Percentiles rank a stretch among this genome's conserved stretches.
phyloP scores from a whole-genome alignment of 495 filamentous ascomycete species.

The Apodospora peruviana region DNA sequence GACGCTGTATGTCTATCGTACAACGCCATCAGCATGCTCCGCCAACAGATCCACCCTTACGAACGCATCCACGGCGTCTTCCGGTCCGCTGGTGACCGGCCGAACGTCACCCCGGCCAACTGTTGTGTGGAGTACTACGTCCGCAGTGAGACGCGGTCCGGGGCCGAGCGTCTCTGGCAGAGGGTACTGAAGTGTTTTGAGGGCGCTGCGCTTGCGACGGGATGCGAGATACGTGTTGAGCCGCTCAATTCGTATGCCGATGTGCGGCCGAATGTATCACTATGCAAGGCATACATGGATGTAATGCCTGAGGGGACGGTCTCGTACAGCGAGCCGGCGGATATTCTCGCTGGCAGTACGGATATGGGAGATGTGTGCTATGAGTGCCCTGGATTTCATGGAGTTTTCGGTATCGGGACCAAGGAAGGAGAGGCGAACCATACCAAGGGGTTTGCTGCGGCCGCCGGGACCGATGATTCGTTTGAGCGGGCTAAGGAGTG shows the following conservation, averaged over 20 bases:
- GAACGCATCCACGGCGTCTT: constrained; percentile 29
- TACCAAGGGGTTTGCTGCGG: constrained; percentile 48
- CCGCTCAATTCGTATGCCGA: constrained; percentile 49
- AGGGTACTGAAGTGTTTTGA: constrained; percentile 51
- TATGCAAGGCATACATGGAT: constrained; percentile 47
- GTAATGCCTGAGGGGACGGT: constrained; percentile 41
- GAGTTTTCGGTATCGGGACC: constrained; percentile 46
- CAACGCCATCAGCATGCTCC: constrained; percentile 55
- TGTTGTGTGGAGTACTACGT: constrained; percentile 53
- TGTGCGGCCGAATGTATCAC: constrained; percentile 40
- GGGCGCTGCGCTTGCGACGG: constrained; percentile 50
- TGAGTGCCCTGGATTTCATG: constrained; percentile 53
- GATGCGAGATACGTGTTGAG: constrained; percentile 44
- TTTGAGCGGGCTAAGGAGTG: constrained; percentile 42
- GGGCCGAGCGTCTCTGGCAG: constrained; percentile 41
- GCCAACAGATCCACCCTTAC: constrained; percentile 50
- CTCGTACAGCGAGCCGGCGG: constrained; percentile 29
- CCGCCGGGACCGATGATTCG: constrained; percentile 44
- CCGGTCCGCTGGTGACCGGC: constrained; percentile 21
- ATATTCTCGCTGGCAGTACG: constrained; percentile 39
- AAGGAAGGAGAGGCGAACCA: constrained; percentile 45
- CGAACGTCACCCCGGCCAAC: constrained; percentile 48
- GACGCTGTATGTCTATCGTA: constrained; percentile 59
- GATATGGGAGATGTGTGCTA: constrained; percentile 54
- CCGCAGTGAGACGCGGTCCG: constrained; percentile 38